phyloP scores from a whole-genome alignment of 2,329 filamentous ascomycete genomes.

The Hymenoscyphus scutula region DNA sequence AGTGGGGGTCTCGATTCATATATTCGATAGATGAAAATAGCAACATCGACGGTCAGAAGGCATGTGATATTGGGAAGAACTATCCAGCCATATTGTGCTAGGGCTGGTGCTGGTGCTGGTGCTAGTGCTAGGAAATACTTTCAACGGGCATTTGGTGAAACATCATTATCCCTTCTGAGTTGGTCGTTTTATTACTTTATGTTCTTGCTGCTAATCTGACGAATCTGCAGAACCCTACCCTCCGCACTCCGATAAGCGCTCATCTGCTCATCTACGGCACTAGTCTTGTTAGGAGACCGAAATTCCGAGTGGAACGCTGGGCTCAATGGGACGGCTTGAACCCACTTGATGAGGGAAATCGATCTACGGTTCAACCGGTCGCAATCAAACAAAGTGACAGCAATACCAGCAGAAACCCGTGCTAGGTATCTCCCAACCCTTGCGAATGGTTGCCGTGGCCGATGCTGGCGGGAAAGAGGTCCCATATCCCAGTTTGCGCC shows the following conservation, averaged over 20 bases:
- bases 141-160: neutral
- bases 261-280: neutral
- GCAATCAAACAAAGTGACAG: constrained; percentile 4
- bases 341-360: constrained; percentile 8
- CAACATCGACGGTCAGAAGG: neutral
- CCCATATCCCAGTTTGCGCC: neutral
- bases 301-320: neutral
- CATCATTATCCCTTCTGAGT: neutral
- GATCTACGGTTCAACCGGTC: constrained; percentile 3
- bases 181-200: neutral
- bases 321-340: constrained; percentile 12
- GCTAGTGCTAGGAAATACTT: neutral
- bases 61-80: neutral
- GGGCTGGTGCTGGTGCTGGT: too few relatives aligned
- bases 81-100: neutral
- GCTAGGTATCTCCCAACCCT: neutral
- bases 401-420: constrained; percentile 2
- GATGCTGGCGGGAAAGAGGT: neutral
- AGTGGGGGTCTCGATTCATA: neutral
- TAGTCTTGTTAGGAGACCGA: neutral
- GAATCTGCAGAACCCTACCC: neutral
- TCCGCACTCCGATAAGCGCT: neutral
- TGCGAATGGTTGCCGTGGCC: neutral
- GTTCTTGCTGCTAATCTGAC: neutral
- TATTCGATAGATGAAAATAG: neutral